These are phyloP conservation scores for Kodamaea alishanica DNA, from an alignment of 1,139 yeast genomes.

Conservation along the genomic window DNA sequence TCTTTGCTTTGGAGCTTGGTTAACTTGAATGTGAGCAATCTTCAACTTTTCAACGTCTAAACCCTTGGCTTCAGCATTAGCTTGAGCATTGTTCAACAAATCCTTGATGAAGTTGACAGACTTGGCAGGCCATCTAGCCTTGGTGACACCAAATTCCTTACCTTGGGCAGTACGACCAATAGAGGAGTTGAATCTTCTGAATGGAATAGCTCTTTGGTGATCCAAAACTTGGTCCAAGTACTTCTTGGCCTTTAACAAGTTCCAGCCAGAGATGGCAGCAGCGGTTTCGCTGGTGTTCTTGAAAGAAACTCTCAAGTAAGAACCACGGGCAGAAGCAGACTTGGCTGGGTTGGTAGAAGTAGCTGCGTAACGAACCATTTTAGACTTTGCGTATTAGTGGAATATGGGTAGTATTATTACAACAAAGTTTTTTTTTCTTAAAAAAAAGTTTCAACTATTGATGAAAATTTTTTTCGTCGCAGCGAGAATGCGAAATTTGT, in stretches of 20 bases:
- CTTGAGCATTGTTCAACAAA: slow-evolving; percentile 94
- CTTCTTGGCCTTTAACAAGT: slow-evolving; percentile 90
- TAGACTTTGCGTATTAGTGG: slow-evolving; percentile 15
- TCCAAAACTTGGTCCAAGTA: slow-evolving; percentile 96
- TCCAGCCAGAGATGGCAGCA: slow-evolving; percentile 98
- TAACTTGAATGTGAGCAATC: slow-evolving; percentile 98
- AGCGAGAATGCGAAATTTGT: neutral
- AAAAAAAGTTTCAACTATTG: no score
- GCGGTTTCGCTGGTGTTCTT: slow-evolving; percentile 99
- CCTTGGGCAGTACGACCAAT: slow-evolving; percentile 99
- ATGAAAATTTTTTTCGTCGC: no score
- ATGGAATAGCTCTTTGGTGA: slow-evolving; percentile 99
- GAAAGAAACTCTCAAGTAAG: slow-evolving; percentile 98
- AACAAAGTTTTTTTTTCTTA: neutral
- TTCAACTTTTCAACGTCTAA: slow-evolving; percentile 91
- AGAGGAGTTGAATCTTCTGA: slow-evolving; percentile 96
- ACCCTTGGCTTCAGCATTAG: slow-evolving; percentile 99
- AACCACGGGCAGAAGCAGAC: slow-evolving; percentile 99
- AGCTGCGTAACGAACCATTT: slow-evolving; percentile 87
- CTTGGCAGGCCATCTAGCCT: slow-evolving; percentile 99
- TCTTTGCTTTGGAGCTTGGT: slow-evolving; percentile 99
- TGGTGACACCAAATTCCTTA: slow-evolving; percentile 99
- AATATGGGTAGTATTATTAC: slow-evolving; percentile 1
- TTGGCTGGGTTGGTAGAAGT: slow-evolving; percentile 99
- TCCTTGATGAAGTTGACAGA: slow-evolving; percentile 94